Evolutionary conservation across 2,329 filamentous ascomycete genomes (phyloP), one percentile per base, ranked within the genome.

Genomic region (Blumeriella jaapii): DNA sequence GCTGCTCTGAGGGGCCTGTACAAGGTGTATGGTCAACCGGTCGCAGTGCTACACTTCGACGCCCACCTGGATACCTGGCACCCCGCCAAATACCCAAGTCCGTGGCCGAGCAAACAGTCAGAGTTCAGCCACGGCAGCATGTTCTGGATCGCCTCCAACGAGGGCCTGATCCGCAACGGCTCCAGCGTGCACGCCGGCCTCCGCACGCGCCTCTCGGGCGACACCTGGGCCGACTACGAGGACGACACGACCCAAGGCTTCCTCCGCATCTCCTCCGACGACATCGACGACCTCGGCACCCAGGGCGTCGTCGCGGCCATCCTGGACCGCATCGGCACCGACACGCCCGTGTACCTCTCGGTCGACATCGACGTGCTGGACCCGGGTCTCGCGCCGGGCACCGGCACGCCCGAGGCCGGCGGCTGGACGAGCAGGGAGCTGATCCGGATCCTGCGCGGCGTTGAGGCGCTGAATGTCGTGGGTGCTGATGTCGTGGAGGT

Each of bases 401-500:
- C 85, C 0, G 87, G 86, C 1, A 94, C 86, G 0, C 86, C 86
- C 0, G 86, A 93, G 62, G 81, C 85, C 0, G 86, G 87, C 38
- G 86, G 86, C 23, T 94, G 86, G 86, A 91, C 83, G 5, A 93
- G 82, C 13, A 67, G 86, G 33, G 87, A 94, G 63, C 65, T 94
- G 48, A 89, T 93, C 45, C 67, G 81, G 9, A 84, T 94, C 39
- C 59, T 94, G 55, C 67, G 85, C 19, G 85, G 83, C 0, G 71
- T 94, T 26, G 86, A 94, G 61, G 71, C 66, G 0, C 57, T 94
- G 55, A 93, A 94, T 54, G 62, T 94, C 3, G 82, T 94, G 3
- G 87, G 85, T 1, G 87, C 85, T 0, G 87, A 94, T 59, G 73
- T 94, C 31, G 87, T 95, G 4, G 87, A 94, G 65, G 83, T 93